These are phyloP conservation scores for Aspergillus asperescens DNA, from an alignment of 495 filamentous ascomycete species.

Conservation along the genomic window DNA sequence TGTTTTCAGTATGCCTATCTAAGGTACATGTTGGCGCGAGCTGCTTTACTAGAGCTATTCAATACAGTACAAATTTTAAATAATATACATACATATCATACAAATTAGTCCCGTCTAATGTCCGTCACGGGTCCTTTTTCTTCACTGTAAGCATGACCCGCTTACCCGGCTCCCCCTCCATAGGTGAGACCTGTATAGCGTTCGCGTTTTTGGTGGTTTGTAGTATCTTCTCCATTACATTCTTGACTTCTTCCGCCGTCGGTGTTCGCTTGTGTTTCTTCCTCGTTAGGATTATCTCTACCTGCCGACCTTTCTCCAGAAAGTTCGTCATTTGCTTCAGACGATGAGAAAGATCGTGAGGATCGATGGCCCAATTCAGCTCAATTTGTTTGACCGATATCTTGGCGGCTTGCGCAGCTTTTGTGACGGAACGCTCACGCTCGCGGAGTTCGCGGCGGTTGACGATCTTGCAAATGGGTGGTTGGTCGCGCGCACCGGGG, in stretches of 20 bases:
- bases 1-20: too few relatives aligned
- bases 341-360: conserved; percentile 59
- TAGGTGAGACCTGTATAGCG: conserved; percentile 33
- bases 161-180: conserved; percentile 43
- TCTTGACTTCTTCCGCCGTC: conserved; percentile 40
- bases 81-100: background rate
- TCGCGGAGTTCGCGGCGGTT: conserved; percentile 43
- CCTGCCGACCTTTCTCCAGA: conserved; percentile 55
- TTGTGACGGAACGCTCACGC: conserved; percentile 38
- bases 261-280: conserved; percentile 41
- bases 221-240: conserved; percentile 36
- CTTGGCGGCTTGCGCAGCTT: conserved; percentile 32
- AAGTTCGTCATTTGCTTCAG: conserved; percentile 56
- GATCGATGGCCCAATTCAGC: conserved; percentile 76
- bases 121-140: conserved; percentile 21
- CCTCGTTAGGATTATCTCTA: conserved; percentile 55
- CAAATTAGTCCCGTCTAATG: background rate
- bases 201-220: conserved; percentile 33
- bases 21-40: too few relatives aligned
- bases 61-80: background rate
- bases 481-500: conserved; percentile 20
- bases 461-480: conserved; percentile 63
- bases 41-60: background rate
- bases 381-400: conserved; percentile 62
- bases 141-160: conserved; percentile 35